Conservation (phyloP, 192 early-diverging fungal species). For the Dissophora globulifera region DNA sequence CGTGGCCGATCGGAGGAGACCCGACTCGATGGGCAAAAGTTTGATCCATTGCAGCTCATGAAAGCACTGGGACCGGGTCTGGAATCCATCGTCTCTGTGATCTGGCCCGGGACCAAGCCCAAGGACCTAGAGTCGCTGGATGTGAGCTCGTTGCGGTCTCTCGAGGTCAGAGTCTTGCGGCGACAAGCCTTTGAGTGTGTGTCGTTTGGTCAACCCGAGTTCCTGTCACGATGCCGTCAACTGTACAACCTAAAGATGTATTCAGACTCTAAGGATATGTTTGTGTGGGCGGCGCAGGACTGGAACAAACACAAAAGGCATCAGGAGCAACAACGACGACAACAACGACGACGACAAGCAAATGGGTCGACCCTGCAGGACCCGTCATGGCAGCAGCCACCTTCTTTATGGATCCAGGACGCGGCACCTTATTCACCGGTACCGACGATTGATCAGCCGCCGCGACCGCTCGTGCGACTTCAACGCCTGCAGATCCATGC, state of each 20-base stretch:
- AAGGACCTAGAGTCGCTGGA: constrained; percentile 22
- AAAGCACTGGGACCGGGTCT: constrained; percentile 29
- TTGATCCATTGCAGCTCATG: constrained; percentile 28
- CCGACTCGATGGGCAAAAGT: not conserved
- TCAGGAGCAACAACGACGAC: too few relatives aligned
- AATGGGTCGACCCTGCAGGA: too few relatives aligned
- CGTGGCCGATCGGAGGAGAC: constrained; percentile 16
- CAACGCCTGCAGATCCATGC: constrained; percentile 14
- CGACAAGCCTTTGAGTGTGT: constrained; percentile 1
- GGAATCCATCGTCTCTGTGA: constrained; percentile 16
- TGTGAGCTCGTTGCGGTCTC: constrained; percentile 4
- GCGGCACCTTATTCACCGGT: not conserved
- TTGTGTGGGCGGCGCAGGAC: constrained; percentile 35
- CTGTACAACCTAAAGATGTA: constrained; percentile 17
- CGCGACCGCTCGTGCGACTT: constrained; percentile 4
- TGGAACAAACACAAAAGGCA: constrained; percentile 13
- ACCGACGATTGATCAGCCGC: not conserved
- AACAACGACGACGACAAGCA: too few relatives aligned
- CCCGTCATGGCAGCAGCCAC: not conserved
- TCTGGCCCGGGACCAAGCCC: constrained; percentile 12
- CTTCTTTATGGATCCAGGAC: not conserved
- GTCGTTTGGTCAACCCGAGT: constrained; percentile 32
- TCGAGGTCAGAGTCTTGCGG: constrained; percentile 9
- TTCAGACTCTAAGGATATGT: constrained; percentile 28
- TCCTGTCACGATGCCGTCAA: constrained; percentile 26